Conservation (phyloP, 805 yeast species). For the Candida odintsovae region DNA sequence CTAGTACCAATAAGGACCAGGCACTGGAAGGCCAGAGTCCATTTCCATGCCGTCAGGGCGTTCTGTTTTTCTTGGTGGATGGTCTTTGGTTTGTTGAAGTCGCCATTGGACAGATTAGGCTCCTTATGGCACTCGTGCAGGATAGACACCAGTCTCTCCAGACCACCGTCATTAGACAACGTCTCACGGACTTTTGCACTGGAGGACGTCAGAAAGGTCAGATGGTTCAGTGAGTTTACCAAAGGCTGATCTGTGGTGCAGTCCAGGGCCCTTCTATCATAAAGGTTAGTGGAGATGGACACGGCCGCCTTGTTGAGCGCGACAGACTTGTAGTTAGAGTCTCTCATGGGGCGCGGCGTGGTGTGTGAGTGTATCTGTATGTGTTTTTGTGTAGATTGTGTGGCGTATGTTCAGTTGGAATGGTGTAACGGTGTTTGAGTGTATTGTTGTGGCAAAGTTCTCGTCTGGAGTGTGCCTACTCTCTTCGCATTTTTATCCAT, state of each 20-base stretch:
- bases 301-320: slow-evolving; percentile 86
- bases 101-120: neutral
- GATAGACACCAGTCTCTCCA: slow-evolving; percentile 81
- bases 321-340: slow-evolving; percentile 77
- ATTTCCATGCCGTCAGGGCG: slow-evolving; percentile 86
- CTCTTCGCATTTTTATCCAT: neutral
- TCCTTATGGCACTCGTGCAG: slow-evolving; percentile 59
- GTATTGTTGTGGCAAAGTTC: neutral
- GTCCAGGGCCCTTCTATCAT: slow-evolving; percentile 90
- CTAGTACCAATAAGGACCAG: slow-evolving; percentile 86
- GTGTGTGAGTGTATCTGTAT: neutral
- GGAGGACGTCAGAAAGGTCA: slow-evolving; percentile 80
- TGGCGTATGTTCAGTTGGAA: too few species aligned
- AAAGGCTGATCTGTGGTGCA: slow-evolving; percentile 85
- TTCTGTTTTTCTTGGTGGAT: slow-evolving; percentile 28
- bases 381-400: too few species aligned
- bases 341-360: slow-evolving; percentile 55
- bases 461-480: neutral
- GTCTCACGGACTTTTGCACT: slow-evolving; percentile 90
- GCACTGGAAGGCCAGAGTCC: slow-evolving; percentile 94
- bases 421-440: neutral
- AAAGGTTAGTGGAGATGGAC: slow-evolving; percentile 79
- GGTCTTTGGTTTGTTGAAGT: slow-evolving; percentile 12
- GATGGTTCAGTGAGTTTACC: slow-evolving; percentile 85
- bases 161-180: slow-evolving; percentile 82